Conservation (phyloP, 257 asterid genomes). For the Capsicum baccatum region DNA sequence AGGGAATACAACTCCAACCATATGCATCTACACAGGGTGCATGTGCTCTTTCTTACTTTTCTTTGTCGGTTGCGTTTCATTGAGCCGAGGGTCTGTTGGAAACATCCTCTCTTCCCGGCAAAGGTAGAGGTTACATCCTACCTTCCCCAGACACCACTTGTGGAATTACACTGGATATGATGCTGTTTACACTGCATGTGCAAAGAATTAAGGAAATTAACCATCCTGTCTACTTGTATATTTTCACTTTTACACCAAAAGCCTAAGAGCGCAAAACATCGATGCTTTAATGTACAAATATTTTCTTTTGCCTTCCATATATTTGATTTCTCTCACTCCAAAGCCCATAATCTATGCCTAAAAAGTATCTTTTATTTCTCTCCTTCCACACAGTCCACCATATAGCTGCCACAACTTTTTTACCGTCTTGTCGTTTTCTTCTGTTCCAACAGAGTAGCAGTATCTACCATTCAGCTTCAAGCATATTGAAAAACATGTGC, state of each 20-base stretch:
- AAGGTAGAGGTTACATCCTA: too few relatives aligned
- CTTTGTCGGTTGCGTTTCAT: too few relatives aligned
- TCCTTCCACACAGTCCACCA: neutral
- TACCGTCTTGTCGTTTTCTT: neutral
- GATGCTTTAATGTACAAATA: slow-evolving; percentile 9
- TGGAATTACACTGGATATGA: too few relatives aligned
- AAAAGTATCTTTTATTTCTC: neutral
- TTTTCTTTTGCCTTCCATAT: neutral
- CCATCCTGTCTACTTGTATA: neutral
- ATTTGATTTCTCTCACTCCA: neutral
- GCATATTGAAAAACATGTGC: neutral
- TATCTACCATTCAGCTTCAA: neutral
- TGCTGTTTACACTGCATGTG: neutral
- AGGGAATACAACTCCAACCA: neutral
- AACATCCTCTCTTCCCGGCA: too few relatives aligned
- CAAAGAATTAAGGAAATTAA: neutral
- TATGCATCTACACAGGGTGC: neutral
- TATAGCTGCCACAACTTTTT: neutral
- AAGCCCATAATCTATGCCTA: neutral
- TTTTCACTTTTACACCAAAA: neutral
- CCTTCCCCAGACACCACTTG: too few relatives aligned
- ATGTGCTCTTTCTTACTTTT: neutral
- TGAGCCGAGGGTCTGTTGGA: too few relatives aligned
- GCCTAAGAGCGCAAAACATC: neutral
- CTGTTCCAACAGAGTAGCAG: neutral